Conservation (phyloP, 2,329 filamentous ascomycete species). For the Ampelomyces quisqualis region DNA sequence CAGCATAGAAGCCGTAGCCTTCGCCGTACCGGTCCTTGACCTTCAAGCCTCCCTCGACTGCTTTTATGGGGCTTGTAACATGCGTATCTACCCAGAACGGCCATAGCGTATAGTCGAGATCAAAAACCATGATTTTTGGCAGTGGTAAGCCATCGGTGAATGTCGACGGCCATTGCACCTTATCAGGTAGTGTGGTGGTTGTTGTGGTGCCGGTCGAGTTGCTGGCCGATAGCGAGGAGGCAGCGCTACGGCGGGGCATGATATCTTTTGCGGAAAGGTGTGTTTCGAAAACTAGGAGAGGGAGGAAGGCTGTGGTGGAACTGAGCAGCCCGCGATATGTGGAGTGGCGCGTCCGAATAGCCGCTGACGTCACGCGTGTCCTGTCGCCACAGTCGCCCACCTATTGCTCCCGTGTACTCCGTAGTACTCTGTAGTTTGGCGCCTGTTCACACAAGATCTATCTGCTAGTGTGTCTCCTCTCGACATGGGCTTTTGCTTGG, state of each 20-base stretch:
- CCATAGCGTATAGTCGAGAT: conserved; percentile 98
- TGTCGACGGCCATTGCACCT: conserved; percentile 51
- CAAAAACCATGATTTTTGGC: conserved; percentile 84
- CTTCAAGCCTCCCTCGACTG: conserved; percentile 45
- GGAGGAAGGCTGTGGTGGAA: background rate
- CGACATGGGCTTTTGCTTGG: no score
- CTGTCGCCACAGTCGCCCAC: no score
- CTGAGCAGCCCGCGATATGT: no score
- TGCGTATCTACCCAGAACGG: conserved; percentile 98
- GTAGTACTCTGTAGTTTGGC: no score
- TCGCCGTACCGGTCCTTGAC: conserved; percentile 56
- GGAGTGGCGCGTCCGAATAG: background rate
- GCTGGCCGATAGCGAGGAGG: conserved; percentile 19
- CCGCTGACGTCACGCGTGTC: no score
- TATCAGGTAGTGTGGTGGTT: conserved; percentile 40
- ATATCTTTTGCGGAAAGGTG: conserved; percentile 1
- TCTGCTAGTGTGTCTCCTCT: no score
- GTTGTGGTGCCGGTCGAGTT: conserved; percentile 29
- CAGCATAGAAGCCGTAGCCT: conserved; percentile 50
- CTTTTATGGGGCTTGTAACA: conserved; percentile 70
- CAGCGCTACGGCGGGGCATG: conserved; percentile 36
- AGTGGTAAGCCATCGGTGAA: conserved; percentile 70
- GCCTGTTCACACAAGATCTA: no score
- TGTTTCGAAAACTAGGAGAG: background rate
- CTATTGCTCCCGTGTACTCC: no score